phyloP scores from a whole-genome alignment of 495 filamentous ascomycete genomes.

The Xylona heveae region DNA sequence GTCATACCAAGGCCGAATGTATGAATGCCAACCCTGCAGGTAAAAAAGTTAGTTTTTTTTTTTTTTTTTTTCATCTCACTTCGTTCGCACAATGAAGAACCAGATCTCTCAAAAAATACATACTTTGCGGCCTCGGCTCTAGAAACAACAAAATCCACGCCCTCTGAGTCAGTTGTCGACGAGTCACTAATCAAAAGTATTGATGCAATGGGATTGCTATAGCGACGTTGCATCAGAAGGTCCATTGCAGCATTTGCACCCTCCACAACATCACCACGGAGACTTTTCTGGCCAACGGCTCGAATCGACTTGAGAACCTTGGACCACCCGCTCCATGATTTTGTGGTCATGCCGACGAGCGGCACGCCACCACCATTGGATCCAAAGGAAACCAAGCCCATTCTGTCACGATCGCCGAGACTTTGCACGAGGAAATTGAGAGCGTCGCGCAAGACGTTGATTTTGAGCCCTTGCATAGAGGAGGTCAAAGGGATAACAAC shows the following conservation, averaged over 20 bases:
- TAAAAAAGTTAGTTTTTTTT: conserved; percentile 8
- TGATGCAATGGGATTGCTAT: conserved; percentile 85
- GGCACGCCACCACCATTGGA: conserved; percentile 86
- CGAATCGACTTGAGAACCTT: conserved; percentile 76
- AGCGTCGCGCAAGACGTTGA: conserved; percentile 82
- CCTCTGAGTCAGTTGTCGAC: conserved; percentile 88
- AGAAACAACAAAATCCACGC: conserved; percentile 97
- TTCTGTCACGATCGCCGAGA: conserved; percentile 84
- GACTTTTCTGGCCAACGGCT: conserved; percentile 87
- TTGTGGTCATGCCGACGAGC: conserved; percentile 93
- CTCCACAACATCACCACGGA: conserved; percentile 91
- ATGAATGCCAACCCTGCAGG: conserved; percentile 66
- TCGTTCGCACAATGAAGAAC: neutral
- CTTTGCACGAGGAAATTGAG: conserved; percentile 82
- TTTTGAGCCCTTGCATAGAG: conserved; percentile 98
- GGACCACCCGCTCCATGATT: conserved; percentile 79
- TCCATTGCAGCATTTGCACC: conserved; percentile 99
- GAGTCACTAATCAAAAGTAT: conserved; percentile 98
- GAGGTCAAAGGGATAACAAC: conserved; percentile 95
- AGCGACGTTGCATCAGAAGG: conserved; percentile 91
- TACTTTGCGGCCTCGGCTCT: conserved; percentile 94
- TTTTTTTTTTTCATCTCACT: too few species aligned
- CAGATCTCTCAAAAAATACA: conserved; percentile 13
- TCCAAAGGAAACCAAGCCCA: conserved; percentile 95
- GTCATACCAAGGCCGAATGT: conserved; percentile 93